These are phyloP conservation scores for Fusarium secorum DNA, from an alignment of 2,329 filamentous ascomycete genomes.

Conservation along the genomic window DNA sequence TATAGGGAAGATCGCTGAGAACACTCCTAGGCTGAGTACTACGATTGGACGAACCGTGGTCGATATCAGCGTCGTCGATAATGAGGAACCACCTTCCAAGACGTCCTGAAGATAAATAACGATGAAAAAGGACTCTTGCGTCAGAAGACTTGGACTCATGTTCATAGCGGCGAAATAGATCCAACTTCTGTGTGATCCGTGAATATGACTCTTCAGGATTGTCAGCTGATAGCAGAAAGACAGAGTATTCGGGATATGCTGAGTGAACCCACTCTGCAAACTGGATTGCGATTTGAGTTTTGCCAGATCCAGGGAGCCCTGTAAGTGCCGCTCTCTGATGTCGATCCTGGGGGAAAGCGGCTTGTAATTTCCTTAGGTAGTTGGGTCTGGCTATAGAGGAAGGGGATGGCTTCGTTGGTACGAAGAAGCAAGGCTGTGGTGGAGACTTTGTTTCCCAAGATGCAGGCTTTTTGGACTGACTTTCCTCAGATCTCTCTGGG, in stretches of 20 bases:
- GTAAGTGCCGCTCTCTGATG: neutral
- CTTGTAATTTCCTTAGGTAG: neutral
- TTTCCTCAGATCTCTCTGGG: too few species aligned
- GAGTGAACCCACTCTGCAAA: neutral
- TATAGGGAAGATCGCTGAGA: accelerated
- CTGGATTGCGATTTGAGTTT: neutral
- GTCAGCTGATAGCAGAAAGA: neutral
- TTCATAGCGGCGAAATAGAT: neutral
- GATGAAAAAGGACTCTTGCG: neutral
- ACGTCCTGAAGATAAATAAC: neutral
- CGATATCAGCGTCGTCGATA: neutral
- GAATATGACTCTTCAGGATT: neutral
- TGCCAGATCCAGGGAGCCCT: neutral
- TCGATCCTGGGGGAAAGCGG: neutral
- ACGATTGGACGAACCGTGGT: too few species aligned
- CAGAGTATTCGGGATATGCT: neutral
- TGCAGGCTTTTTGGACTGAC: too few species aligned
- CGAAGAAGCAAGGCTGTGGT: neutral
- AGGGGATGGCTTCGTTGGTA: neutral
- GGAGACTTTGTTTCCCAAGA: neutral
- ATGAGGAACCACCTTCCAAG: neutral
- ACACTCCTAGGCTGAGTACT: accelerated
- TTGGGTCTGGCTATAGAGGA: neutral
- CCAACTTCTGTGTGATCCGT: neutral
- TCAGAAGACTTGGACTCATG: neutral